phyloP scores from a whole-genome alignment of 2,329 filamentous ascomycete genomes.

The Exophiala xenobiotica region DNA sequence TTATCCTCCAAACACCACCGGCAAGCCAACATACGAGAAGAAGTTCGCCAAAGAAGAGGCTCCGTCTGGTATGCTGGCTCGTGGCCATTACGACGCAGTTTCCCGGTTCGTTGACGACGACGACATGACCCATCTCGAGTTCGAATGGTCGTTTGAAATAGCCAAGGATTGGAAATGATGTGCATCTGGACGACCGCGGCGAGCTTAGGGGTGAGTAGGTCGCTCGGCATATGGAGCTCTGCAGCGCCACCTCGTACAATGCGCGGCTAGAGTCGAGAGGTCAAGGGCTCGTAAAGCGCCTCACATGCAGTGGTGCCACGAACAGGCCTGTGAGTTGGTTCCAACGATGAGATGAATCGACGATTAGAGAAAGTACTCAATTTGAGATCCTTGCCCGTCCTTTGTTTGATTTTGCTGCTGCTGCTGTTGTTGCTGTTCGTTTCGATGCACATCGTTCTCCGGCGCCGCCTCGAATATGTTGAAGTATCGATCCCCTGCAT shows the following conservation, averaged over 20 bases:
- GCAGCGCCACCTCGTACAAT: background rate
- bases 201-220: background rate
- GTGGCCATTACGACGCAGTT: constrained; percentile 84
- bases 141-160: constrained; percentile 96
- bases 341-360: constrained; percentile 8
- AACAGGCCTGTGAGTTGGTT: background rate
- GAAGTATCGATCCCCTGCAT: constrained; percentile 89
- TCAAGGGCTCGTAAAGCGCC: too few relatives aligned
- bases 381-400: constrained; percentile 69
- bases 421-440: constrained; percentile 69
- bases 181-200: background rate
- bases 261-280: too few relatives aligned
- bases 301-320: background rate
- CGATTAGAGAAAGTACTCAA: constrained; percentile 64
- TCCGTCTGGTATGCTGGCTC: constrained; percentile 82
- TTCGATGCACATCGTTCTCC: constrained; percentile 85
- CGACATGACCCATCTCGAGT: constrained; percentile 82
- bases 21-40: constrained; percentile 83
- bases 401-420: constrained; percentile 50
- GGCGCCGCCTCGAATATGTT: constrained; percentile 97
- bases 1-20: constrained; percentile 88
- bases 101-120: constrained; percentile 96
- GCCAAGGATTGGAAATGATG: constrained; percentile 81
- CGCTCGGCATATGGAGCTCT: constrained; percentile 1
- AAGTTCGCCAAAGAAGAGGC: constrained; percentile 82